Evolutionary conservation across 176 grass and related monocot genomes (phyloP), one percentile per base, ranked within the genome.

Genomic region (Lolium multiflorum): DNA sequence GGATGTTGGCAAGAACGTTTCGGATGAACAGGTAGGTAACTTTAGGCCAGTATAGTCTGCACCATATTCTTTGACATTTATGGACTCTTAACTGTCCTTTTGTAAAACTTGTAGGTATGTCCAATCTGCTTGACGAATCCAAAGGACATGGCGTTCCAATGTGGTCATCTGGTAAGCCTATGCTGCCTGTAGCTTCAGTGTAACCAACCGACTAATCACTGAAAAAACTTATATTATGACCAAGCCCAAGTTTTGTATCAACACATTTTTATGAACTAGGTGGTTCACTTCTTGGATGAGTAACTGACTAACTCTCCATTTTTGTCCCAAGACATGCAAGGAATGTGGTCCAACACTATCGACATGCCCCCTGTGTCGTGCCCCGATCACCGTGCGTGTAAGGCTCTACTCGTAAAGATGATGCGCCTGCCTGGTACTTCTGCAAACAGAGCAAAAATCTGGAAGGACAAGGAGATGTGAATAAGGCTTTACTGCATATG

Each of bases 61-160:
- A n/a, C n/a, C 78, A 74, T 60, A 21, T 74, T 68, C 35, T 37
- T 48, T 28, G 49, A 50, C 16, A 77, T 10, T 64, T 49, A 28
- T 54, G 21, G 44, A 21, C 22, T 17, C 28, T 81, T 87, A 76
- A 78, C 50, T 37, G 50, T 82, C 61, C 21, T 63, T 74, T 63
- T 16, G 14, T 17, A 51, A 62, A 74, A 76, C 69, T 88, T 74
- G 11, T 68, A 98, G 96, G 86, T 82, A 73, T 98, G 96, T 62
- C 96, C 96, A n/a, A 92, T 98, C 73, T 98, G 96, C 86, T 66
- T 98, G 59, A 98, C 88, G 46, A 98, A 96, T 84, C 92, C 93
- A 62, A 98, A 91, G 90, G 86, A 98, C 88, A 96, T 98, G 96
- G 90, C 96, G 67, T 96, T 98, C 57, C 91, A 91, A 70, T 98